Evolutionary conservation across 1,284 basidiomycete genomes (phyloP), one percentile per base, ranked within the genome.

Genomic region (Somion occarium): DNA sequence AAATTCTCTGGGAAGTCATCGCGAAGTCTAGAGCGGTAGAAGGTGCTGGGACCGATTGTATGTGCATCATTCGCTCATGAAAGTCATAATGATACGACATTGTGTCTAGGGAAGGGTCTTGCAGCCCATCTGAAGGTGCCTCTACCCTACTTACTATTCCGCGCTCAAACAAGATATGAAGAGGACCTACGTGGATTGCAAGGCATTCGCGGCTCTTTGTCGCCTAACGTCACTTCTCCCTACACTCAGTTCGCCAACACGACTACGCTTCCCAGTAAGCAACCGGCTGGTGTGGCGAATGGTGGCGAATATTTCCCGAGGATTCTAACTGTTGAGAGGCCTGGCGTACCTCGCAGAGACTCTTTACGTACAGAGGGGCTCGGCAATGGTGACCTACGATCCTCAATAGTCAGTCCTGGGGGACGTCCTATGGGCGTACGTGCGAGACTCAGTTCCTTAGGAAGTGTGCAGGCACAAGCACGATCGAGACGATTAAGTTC

Each of bases 1-100:
- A 83, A 55, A 80, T 88, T 13, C 70, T 91, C 3, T 91, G 89
- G 89, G 87, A 88, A 64, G 84, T 87, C 44, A 88, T 91, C 54
- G 83, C 88, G 50, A 77, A 80, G 58, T 87, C 85, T 30, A 75
- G 87, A 51, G 76, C 82, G 5, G 80, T 76, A 23, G 83, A 85
- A 53, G 81, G 80, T 49, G 77, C 78, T 20, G 83, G 78, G 37
- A 81, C 86, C 24, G 87, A 91, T 65, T 91, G 88, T 89, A 61
- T 68, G 83, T 74, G 18, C 52, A 7, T 34, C 7, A 34, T 15
- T 34, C 30, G 30, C 15, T 15, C 7, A 34, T 46, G 5, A 9
- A 44, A 27, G 15, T 38, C n/a, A 41, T 39, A 49, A 38, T 30
- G 55, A 30, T 15, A 44, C 37, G 19, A 46, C 24, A 5, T 19